These are phyloP conservation scores for Raphanus hybrid DNA, from an alignment of 441 rosid species.

Conservation along the genomic window DNA sequence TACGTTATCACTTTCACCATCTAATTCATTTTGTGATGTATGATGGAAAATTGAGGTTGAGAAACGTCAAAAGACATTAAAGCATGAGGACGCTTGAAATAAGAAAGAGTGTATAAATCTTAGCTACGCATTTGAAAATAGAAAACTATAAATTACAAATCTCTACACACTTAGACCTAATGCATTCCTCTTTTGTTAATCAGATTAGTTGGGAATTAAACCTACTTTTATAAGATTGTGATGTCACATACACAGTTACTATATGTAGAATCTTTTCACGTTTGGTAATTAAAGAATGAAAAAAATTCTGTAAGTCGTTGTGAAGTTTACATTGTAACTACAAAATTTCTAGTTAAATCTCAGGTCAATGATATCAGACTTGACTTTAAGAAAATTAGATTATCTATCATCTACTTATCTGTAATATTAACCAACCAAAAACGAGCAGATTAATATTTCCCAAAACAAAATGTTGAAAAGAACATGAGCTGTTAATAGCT, in stretches of 20 bases:
- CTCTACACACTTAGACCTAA: conserved; percentile 31
- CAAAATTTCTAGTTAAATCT: conserved; percentile 1
- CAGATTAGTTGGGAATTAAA: conserved; percentile 22
- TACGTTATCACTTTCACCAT: conserved; percentile 24
- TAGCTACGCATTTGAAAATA: background rate
- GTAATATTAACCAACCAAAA: background rate
- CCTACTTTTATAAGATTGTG: conserved; percentile 1
- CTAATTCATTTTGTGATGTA: conserved; percentile 9
- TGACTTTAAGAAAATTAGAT: background rate
- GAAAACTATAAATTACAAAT: conserved; percentile 7
- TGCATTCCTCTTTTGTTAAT: conserved; percentile 34
- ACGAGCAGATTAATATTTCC: background rate
- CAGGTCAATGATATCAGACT: conserved; percentile 5
- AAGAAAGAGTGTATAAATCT: too few species aligned
- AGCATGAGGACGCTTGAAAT: background rate
- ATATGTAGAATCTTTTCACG: background rate
- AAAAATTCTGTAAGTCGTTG: background rate
- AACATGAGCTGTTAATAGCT: conserved; percentile 35
- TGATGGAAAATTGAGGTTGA: conserved; percentile 25
- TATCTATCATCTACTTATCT: background rate
- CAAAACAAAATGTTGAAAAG: conserved; percentile 14
- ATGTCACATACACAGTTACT: conserved; percentile 10
- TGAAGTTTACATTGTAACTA: conserved; percentile 24
- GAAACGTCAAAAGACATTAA: conserved; percentile 29
- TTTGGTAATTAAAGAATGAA: background rate